Evolutionary conservation across 805 yeast genomes (phyloP).

Genomic region (Barnettozyma sucrosica): DNA sequence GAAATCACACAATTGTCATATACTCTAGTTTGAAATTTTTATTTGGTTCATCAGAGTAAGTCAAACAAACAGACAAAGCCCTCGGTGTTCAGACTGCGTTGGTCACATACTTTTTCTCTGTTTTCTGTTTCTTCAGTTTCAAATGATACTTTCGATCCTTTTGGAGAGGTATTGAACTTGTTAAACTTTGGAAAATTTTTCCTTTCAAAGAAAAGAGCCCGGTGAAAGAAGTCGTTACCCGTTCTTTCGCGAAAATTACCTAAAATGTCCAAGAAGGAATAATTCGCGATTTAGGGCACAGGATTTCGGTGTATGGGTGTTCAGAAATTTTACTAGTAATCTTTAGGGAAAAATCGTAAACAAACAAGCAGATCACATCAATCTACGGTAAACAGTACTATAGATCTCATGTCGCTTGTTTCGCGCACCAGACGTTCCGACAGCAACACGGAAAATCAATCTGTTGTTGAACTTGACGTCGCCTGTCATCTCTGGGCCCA

Average conservation of each 20-base stretch:
- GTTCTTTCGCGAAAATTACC: background rate
- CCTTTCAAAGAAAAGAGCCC: background rate
- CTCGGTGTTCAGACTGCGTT: background rate
- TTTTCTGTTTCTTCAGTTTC: background rate
- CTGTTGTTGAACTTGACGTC: constrained; percentile 18
- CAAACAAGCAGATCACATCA: background rate
- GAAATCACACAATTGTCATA: constrained; percentile 53
- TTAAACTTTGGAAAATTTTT: constrained; percentile 1
- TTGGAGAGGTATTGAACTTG: background rate
- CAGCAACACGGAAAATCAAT: background rate
- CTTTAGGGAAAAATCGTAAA: constrained; percentile 5
- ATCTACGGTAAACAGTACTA: background rate
- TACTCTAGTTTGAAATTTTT: constrained; percentile 58
- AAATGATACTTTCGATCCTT: background rate
- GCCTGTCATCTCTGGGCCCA: constrained; percentile 21
- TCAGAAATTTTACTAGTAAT: background rate
- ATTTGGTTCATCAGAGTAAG: constrained; percentile 24
- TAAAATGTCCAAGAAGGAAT: background rate
- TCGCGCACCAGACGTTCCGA: constrained; percentile 11
- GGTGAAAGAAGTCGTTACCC: background rate
- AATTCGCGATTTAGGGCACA: constrained; percentile 6
- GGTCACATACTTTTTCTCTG: constrained; percentile 8
- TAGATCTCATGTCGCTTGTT: constrained; percentile 1
- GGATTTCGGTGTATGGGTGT: constrained; percentile 6
- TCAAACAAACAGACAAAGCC: background rate